Evolutionary conservation across 2,329 filamentous ascomycete genomes (phyloP), one percentile per base, ranked within the genome.

Genomic region (Cladosporium sp.): DNA sequence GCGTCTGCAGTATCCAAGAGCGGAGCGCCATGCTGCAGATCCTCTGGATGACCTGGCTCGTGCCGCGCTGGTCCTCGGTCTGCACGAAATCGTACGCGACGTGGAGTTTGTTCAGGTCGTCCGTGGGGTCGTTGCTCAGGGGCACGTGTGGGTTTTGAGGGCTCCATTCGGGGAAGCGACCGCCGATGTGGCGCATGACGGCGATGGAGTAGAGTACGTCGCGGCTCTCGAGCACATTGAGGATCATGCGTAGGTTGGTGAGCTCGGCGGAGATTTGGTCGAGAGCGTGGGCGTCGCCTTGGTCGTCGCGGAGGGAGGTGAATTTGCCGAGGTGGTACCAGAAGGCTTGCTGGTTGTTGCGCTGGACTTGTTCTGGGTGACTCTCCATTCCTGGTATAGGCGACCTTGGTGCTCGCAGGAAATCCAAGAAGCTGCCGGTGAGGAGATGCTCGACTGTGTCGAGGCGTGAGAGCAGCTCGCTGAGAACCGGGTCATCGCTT

Each of bases 201-300:
- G 87, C 88, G 59, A 95, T 85, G 0, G 88, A 93, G 70, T 95
- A 95, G 53, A 96, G 81, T 14, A 95, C 85, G 66, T 96, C 90
- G 49, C 91, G 83, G 63, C 92, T 93, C 71, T 96, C 91, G 19
- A 85, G 81, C 44, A 86, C 86, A 60, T 89, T 86, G 10, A 95
- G 77, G 18, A 92, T 76, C 52, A 78, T 78, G 32, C 89, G 83
- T 68, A 89, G 81, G 48, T 78, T 77, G 4, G 70, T 70, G 31
- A 95, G 73, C 18, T 50, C 48, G 13, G 31, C 18, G 1, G 82
- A 79, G 22, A 83, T 78, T 3, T n/a, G 9, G 49, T 90, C 85
- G 34, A 58, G 48, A 9, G 54, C 81, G 54, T 71, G 73, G 5
- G 78, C 72, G 32, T 72, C 72, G 44, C 78, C 74, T 35, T 83